phyloP scores from a whole-genome alignment of 2,329 filamentous ascomycete genomes.

The Cercospora canescens region DNA sequence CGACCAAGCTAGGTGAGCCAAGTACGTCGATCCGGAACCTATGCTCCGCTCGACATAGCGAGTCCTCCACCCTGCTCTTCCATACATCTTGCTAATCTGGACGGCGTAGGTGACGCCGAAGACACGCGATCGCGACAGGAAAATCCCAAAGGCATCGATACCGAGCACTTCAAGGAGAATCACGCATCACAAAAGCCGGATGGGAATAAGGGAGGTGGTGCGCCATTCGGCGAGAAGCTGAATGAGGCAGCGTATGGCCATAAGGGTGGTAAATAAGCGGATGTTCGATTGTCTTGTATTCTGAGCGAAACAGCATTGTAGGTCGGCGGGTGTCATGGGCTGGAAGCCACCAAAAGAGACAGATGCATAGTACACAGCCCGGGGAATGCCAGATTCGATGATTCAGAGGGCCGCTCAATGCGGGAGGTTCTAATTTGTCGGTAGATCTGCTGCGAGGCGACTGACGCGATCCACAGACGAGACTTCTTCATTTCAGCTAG shows the following conservation, averaged over 20 bases:
- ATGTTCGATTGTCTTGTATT: not conserved
- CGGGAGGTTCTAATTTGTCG: not conserved
- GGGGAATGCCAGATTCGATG: not conserved
- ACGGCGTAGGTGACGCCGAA: conserved; percentile 28
- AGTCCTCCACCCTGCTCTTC: not conserved
- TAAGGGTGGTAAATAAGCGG: conserved; percentile 35
- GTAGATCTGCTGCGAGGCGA: not conserved
- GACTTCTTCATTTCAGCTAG: not conserved
- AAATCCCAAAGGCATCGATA: conserved; percentile 34
- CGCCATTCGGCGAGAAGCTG: conserved; percentile 31
- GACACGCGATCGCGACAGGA: conserved; percentile 27
- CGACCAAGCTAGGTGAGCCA: conserved; percentile 36
- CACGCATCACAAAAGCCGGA: conserved; percentile 33
- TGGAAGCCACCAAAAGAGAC: not conserved
- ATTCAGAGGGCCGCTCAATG: not conserved
- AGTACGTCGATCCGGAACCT: conserved; percentile 7
- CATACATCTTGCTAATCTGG: not conserved
- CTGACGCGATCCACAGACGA: not conserved
- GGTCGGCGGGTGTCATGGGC: not conserved
- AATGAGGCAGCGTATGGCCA: conserved; percentile 36
- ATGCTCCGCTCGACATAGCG: conserved; percentile 6
- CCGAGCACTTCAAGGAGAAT: conserved; percentile 35
- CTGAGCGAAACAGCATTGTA: not conserved
- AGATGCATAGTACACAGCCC: conserved; percentile 1
- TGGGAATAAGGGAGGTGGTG: conserved; percentile 18